These are phyloP conservation scores for Pythium diclinum DNA, from an alignment of 352 stramenopile genomes.

Conservation along the genomic window DNA sequence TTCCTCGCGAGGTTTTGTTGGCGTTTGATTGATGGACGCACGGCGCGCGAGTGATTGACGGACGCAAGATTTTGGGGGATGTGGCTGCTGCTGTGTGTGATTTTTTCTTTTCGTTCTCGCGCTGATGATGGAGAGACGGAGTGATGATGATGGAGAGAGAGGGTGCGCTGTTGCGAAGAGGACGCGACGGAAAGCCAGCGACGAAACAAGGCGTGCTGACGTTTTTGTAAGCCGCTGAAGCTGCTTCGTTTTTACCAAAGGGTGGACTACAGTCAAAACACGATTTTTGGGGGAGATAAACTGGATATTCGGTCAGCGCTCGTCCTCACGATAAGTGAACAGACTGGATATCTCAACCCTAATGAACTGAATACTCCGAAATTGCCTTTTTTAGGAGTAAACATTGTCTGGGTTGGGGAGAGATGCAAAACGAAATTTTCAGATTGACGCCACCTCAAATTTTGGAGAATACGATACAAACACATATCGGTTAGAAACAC, in stretches of 20 bases:
- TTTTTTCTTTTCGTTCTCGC: not conserved
- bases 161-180: not conserved
- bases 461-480: not conserved
- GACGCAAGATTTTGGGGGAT: not conserved
- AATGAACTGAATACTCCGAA: not conserved
- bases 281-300: not conserved
- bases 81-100: not conserved
- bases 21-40: not conserved
- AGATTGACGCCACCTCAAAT: not conserved
- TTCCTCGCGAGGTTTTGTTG: not conserved
- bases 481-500: not conserved
- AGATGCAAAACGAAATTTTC: not conserved
- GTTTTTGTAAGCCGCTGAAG: not conserved
- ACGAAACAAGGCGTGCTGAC: not conserved
- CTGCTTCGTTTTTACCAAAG: not conserved
- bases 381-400: not conserved
- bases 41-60: not conserved
- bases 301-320: not conserved
- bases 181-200: constrained; percentile 2
- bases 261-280: not conserved
- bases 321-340: not conserved
- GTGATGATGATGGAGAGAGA: not conserved
- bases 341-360: constrained; percentile 4
- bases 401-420: not conserved
- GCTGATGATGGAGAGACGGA: not conserved